Base-by-base conservation (phyloP, 331 rosid genomes). In the Spiraea crenata region DNA sequence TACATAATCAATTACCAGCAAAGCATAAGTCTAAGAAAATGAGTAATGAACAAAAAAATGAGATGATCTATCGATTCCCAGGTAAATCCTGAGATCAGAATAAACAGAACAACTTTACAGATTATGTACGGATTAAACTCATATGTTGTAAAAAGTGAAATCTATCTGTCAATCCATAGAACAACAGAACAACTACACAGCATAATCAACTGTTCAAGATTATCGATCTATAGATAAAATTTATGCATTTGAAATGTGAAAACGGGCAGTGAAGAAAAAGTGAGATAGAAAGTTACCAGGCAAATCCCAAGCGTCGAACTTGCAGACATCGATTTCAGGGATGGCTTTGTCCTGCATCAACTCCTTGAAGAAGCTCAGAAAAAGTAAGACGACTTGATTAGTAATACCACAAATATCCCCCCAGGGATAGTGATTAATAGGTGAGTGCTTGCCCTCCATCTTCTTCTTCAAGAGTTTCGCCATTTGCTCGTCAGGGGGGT, bases 401-500 rank as follows among this genome's bases (percentile, higher is more conserved):
- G 31, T 25, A 25, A 25, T 25, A 25, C 31, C 31, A 25, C 2
- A 25, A 25, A 0, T 25, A 25, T 25, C 31, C 31, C 31, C 48
- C 48, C 4, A 45, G 9, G 49, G 48, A 12, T 10, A 8, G 48
- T 45, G 2, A 7, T 45, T 13, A 13, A 7, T 9, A 45, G 14
- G 48, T 4, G 69, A 64, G 6, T 71, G 74, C 12, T 48, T 34
- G 25, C 74, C 74, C 0, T 44, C 62, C 20, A 15, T 3, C 19
- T 15, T 37, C 44, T 58, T 58, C 6, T n/a, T 14, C 45, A 58
- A 58, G 42, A 35, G 70, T 4, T 14, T 4, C 0, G 78, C 65
- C 20, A 84, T 86, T 65, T 86, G 91, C 31, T 73, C 85, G 40
- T 88, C 95, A 0, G 85, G 78, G n/a, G 91, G 95, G 4, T 68